Conservation (phyloP, 2,329 filamentous ascomycete genomes). For the Xylariales sp. region DNA sequence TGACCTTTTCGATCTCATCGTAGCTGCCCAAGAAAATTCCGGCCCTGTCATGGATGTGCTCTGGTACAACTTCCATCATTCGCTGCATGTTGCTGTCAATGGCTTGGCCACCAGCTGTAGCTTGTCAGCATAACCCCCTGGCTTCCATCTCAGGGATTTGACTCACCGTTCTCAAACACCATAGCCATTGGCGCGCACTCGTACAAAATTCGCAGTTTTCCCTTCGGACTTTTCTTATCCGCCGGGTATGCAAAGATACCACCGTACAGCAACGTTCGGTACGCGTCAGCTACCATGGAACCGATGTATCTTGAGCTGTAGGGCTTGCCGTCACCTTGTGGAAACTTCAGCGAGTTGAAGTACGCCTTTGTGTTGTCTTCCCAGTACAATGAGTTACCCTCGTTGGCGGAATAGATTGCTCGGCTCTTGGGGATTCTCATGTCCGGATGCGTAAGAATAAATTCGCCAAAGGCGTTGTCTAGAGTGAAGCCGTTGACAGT, state of each 20-base stretch:
- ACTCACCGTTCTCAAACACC: constrained; percentile 94
- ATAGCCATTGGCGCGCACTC: constrained; percentile 99
- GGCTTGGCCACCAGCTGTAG: constrained; percentile 80
- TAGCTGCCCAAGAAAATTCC: constrained; percentile 96
- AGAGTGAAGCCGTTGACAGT: constrained; percentile 96
- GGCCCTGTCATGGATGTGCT: constrained; percentile 90
- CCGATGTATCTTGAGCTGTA: constrained; percentile 96
- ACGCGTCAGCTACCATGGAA: constrained; percentile 97
- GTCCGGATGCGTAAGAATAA: constrained; percentile 94
- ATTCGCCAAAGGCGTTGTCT: constrained; percentile 94
- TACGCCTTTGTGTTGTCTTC: constrained; percentile 81
- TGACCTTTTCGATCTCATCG: constrained; percentile 94
- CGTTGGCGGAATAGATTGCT: constrained; percentile 95
- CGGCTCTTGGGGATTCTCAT: constrained; percentile 81
- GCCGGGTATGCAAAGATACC: constrained; percentile 97
- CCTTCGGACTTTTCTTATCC: constrained; percentile 97
- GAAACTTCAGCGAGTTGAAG: constrained; percentile 83
- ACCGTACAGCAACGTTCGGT: constrained; percentile 90
- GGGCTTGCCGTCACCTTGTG: constrained; percentile 71
- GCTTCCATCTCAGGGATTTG: no score
- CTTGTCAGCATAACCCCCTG: no score
- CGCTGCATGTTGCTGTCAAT: constrained; percentile 86
- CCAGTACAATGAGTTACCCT: constrained; percentile 98
- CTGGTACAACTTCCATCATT: constrained; percentile 83
- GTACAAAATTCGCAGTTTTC: constrained; percentile 94